A percentile compares a stretch with the other conserved stretches of the same genome.
Evolutionary conservation across 176 grass and related monocot genomes (phyloP).

Genomic region (Lolium rigidum): DNA sequence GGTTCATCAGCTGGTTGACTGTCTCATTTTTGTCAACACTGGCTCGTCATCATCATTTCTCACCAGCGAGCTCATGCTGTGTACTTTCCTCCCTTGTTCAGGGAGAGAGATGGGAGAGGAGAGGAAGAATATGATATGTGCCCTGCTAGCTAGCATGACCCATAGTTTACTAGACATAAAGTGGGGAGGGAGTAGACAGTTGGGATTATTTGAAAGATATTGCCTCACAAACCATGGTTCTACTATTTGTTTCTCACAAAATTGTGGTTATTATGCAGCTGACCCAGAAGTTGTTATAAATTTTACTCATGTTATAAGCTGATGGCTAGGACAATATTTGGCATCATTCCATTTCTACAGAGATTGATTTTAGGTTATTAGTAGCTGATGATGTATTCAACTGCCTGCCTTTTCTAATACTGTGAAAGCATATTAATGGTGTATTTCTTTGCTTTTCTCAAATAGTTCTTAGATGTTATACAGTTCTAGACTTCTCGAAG

Average conservation of each 20-base stretch:
- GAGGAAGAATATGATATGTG: neutral
- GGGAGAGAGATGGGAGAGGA: neutral
- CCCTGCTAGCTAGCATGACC: neutral
- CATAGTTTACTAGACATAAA: neutral
- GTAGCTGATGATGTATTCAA: neutral
- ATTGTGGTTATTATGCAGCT: neutral
- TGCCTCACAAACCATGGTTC: neutral
- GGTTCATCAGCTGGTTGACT: neutral
- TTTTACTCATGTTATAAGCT: neutral
- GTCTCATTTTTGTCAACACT: neutral
- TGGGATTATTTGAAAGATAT: neutral
- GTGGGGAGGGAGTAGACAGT: neutral
- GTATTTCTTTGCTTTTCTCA: neutral
- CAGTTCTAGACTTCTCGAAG: neutral
- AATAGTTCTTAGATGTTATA: neutral
- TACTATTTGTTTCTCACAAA: neutral
- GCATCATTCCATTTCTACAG: neutral
- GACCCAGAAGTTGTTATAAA: neutral
- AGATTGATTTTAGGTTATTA: neutral
- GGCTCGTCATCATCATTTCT: neutral
- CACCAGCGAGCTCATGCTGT: neutral
- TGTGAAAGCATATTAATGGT: neutral
- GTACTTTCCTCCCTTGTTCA: neutral
- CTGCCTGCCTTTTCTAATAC: neutral
- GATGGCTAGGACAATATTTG: neutral